A percentile compares a stretch with the other conserved stretches of the same genome.
Evolutionary conservation across 768 basidiomycete genomes (phyloP).

Genomic region (Lactifluus subvellereus): DNA sequence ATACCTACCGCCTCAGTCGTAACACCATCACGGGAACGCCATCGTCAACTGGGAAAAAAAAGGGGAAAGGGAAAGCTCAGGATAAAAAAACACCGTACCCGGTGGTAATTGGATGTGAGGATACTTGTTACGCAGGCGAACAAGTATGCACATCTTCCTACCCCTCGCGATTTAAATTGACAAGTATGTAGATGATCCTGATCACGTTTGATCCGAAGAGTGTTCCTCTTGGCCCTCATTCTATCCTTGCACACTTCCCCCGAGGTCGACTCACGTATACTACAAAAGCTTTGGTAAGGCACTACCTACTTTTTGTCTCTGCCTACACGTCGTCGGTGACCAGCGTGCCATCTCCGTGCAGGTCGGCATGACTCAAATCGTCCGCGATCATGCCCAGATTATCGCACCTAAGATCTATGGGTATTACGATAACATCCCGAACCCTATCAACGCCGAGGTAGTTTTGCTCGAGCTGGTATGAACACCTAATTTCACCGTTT

Average conservation of each 20-base stretch:
- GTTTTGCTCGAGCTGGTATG: slow-evolving; percentile 32
- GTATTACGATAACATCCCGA: slow-evolving; percentile 28
- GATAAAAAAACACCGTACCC: slow-evolving; percentile 23
- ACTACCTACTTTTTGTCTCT: not conserved
- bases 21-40: slow-evolving; percentile 6
- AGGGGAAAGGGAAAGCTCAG: slow-evolving; percentile 16
- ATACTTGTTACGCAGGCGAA: slow-evolving; percentile 30
- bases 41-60: slow-evolving; percentile 6
- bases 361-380: slow-evolving; percentile 32
- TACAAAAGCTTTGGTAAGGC: slow-evolving; percentile 31
- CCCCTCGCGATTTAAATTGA: not conserved
- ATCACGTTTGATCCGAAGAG: slow-evolving; percentile 29
- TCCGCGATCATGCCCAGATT: slow-evolving; percentile 23
- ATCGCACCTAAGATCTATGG: slow-evolving; percentile 31
- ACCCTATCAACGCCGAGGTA: slow-evolving; percentile 31
- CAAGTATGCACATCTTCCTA: slow-evolving; percentile 24
- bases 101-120: slow-evolving; percentile 25
- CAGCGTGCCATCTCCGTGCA: slow-evolving; percentile 9
- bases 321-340: not conserved
- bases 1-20: slow-evolving; percentile 21
- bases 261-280: slow-evolving; percentile 28
- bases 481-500: not conserved
- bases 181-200: slow-evolving; percentile 28
- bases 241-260: slow-evolving; percentile 32
- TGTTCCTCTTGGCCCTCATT: slow-evolving; percentile 29